Evolutionary conservation across 768 basidiomycete species (phyloP), one percentile per base, ranked within the genome.

Genomic region (Suillus lakei): DNA sequence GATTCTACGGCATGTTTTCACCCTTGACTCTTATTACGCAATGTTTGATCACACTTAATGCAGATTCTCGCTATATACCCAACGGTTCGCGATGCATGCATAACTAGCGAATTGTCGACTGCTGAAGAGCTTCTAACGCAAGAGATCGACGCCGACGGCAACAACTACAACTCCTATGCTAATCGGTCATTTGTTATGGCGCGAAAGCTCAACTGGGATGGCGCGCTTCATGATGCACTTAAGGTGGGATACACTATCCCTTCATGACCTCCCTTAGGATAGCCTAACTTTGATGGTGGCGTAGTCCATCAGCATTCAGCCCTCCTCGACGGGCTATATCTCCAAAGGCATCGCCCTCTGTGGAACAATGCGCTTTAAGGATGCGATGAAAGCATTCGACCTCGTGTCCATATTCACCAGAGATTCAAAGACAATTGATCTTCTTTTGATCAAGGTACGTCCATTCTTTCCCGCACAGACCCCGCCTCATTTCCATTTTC

Each of bases 321-420:
- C 53, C 9, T 32, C 30, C 10, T 54, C 21, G 21, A 32, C 30
- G n/a, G 53, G 53, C 18, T 34, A 32, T 32, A 54, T 54, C 10
- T 34, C 53, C 18, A 34, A 54, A 54, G 53, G 53, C 53, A 54
- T 54, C n/a, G 53, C 53, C 5, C 21, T 54, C 53, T 54, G 53
- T n/a, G 53, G 53, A 10, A 54, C 12, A 34, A 54, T 54, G 53
- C 21, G n/a, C 2, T 34, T 54, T 5, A 13, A 54, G 18, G 32
- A 54, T 5, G 53, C 32, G 5, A 54, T n/a, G 53, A 54, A 54
- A 54, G 53, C 53, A 54, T 54, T 54, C 21, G 21, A 54, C 21
- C 32, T 54, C 12, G 53, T 32, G 21, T 54, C 21, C 53, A n/a
- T 54, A 32, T 54, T 54, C 53, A n/a, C 5, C 2, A 32, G 30